Conservation (phyloP, 345 rosid species). For the Boechera stricta region DNA sequence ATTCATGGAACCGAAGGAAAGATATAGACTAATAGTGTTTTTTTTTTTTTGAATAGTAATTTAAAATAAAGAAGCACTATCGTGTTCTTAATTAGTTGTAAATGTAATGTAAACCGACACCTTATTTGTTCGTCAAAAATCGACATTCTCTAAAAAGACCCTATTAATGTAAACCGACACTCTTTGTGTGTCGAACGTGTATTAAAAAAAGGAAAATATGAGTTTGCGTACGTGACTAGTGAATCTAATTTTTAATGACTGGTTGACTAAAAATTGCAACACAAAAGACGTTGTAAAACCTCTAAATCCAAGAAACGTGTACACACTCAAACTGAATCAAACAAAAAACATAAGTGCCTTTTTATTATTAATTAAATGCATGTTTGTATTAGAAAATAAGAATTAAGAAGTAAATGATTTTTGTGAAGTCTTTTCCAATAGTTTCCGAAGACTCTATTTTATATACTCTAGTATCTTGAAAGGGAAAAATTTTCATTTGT, state of each 20-base stretch:
- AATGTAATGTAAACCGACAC: slow-evolving; percentile 23
- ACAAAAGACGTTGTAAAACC: slow-evolving; percentile 16
- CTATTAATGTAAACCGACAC: neutral
- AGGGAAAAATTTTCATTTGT: too few relatives aligned
- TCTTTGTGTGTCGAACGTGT: neutral
- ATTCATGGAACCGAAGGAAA: slow-evolving; percentile 17
- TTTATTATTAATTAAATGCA: neutral
- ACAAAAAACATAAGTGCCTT: neutral
- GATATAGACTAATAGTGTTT: neutral
- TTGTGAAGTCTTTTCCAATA: neutral
- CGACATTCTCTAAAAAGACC: neutral
- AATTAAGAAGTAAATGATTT: neutral
- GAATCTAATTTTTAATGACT: slow-evolving; percentile 6
- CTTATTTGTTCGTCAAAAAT: neutral
- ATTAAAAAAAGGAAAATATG: neutral
- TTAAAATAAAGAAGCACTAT: neutral
- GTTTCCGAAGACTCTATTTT: neutral
- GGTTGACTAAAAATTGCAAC: slow-evolving; percentile 32
- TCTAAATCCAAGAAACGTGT: slow-evolving; percentile 29
- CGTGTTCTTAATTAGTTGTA: slow-evolving; percentile 1
- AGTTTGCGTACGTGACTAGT: slow-evolving; percentile 38
- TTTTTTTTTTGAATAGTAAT: neutral
- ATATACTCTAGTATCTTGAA: too few relatives aligned
- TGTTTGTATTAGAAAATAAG: neutral
- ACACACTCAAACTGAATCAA: slow-evolving; percentile 13